Evolutionary conservation across 1,139 yeast genomes (phyloP), one percentile per base, ranked within the genome.

Genomic region (Scheffersomyces parashehatae): DNA sequence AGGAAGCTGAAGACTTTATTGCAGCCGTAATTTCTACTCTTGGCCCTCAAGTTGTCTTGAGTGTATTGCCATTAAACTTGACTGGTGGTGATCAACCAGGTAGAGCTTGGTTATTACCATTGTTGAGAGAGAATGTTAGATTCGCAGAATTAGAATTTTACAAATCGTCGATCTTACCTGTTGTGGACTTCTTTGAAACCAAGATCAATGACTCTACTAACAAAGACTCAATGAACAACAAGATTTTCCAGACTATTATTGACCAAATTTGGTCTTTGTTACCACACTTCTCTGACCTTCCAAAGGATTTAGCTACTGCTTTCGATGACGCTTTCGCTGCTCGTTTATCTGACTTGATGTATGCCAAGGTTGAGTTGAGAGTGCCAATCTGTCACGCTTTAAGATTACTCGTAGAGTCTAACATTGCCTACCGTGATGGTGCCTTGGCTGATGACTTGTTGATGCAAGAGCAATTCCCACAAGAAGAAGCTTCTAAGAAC

Each of bases 71-170:
- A 8, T 74, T 93, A 59, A 89, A 91, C 59, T 74, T 93, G 56
- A 68, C 75, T 26, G 56, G 62, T 37, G 48, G 57, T 9, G 66
- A 66, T 35, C 67, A 71, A 38, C 79, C 86, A 16, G 96, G 96
- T 39, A 81, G 98, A 64, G 97, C 97, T 39, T 93, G 98, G 98
- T 61, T 93, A 55, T 76, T 93, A 50, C 99, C 99, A n/a, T 64
- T 95, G 31, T 77, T 93, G 49, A 85, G 98, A 67, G 97, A 91
- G 55, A 83, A 88, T 57, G 87, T 89, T 28, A 79, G 83, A 54
- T 79, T 81, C 58, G 85, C 97, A 1, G 75, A 78, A 44, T 71
- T 95, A 44, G 72, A 77, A 0, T 88, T 74, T 59, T 93, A 81
- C 66, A 76, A 79, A 48, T 62, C 66, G 20, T 74, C 82, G 34